These are phyloP conservation scores for Quercus lobata DNA, from an alignment of 331 rosid species.

Conservation along the genomic window DNA sequence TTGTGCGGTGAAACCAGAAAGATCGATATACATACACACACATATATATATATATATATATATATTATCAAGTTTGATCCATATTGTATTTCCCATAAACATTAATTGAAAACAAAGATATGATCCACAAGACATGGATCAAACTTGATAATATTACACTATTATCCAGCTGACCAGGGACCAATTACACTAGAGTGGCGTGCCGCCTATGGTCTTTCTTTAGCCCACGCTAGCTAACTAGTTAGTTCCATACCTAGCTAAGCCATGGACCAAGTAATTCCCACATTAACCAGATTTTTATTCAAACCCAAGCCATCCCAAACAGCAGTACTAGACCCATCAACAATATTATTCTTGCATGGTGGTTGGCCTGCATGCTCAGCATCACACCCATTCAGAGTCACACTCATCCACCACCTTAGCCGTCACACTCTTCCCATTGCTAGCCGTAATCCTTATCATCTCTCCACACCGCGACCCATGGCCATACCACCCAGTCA, in stretches of 20 bases:
- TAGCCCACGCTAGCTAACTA: too few relatives aligned
- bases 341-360: conserved; percentile 26
- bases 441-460: conserved; percentile 26
- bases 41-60: too few relatives aligned
- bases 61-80: too few relatives aligned
- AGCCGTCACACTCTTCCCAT: conserved; percentile 28
- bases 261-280: conserved; percentile 26
- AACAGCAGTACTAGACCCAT: conserved; percentile 27
- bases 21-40: too few relatives aligned
- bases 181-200: too few relatives aligned
- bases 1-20: too few relatives aligned
- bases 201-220: too few relatives aligned
- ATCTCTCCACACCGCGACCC: conserved; percentile 32
- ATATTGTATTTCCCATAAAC: too few relatives aligned
- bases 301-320: conserved; percentile 29
- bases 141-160: too few relatives aligned
- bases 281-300: background rate
- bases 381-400: conserved; percentile 39
- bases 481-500: conserved; percentile 43
- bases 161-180: too few relatives aligned
- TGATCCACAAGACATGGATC: too few relatives aligned
- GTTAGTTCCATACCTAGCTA: background rate
- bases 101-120: too few relatives aligned
- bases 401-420: conserved; percentile 63
- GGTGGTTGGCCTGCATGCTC: conserved; percentile 24